A percentile compares a stretch with the other conserved stretches of the same genome.
phyloP scores from a whole-genome alignment of 352 stramenopile genomes.

The Pythium rishiriense region DNA sequence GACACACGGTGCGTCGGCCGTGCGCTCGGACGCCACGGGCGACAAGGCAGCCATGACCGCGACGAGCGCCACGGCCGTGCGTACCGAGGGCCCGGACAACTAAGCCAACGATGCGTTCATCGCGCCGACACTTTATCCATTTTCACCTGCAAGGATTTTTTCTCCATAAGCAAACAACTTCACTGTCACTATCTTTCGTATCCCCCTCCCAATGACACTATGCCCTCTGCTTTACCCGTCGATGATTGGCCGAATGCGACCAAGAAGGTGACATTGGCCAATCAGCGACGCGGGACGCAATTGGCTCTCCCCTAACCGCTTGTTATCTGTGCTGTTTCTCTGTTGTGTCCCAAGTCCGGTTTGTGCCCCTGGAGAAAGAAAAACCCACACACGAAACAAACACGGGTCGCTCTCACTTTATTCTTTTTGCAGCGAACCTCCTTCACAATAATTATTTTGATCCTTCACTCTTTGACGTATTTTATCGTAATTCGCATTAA shows the following conservation, averaged over 20 bases:
- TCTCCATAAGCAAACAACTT: too few species aligned
- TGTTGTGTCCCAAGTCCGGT: constrained; percentile 3
- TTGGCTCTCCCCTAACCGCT: constrained; percentile 5
- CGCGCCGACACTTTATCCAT: too few species aligned
- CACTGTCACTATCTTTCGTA: constrained; percentile 3
- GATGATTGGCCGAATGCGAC: too few species aligned
- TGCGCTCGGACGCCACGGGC: constrained; percentile 7
- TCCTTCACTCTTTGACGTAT: neutral
- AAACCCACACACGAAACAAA: neutral
- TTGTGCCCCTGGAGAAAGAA: neutral
- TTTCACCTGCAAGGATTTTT: too few species aligned
- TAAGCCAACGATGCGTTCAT: too few species aligned
- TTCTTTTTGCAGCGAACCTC: neutral
- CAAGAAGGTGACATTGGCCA: neutral
- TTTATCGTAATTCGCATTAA: too few species aligned
- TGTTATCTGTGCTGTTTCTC: neutral
- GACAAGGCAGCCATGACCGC: constrained; percentile 20
- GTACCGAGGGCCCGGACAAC: neutral
- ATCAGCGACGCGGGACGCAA: neutral
- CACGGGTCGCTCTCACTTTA: neutral
- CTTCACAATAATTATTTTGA: neutral
- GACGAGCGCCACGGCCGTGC: constrained; percentile 7
- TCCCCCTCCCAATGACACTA: neutral
- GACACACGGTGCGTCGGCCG: constrained; percentile 1
- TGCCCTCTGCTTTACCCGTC: too few species aligned